Evolutionary conservation across 345 rosid species (phyloP), one percentile per base, ranked within the genome.

Genomic region (Camelina neglecta): DNA sequence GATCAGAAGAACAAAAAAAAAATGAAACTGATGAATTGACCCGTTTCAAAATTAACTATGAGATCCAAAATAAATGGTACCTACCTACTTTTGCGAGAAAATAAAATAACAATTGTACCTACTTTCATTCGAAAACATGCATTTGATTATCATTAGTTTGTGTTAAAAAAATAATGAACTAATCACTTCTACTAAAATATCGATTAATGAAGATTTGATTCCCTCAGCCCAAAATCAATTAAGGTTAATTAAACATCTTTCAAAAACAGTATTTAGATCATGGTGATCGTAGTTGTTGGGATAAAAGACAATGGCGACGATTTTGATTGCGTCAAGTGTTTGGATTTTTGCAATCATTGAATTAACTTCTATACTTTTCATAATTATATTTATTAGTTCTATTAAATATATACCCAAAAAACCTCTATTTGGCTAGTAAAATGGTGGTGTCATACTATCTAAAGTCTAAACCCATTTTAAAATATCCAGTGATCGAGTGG

Each of bases 221-320:
- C 57, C 55, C 64, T 71, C 29, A 3, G 21, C 6, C 38, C 53
- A 70, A 56, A 23, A 65, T 56, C 47, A 63, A 53, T 47, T 12
- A 70, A 39, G 53, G 44, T 16, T 9, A 47, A 55, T 16, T 6
- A 47, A 63, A 3, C 12, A 62, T 10, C 33, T 23, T 61, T 23
- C 6, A 1, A 45, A 45, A 26, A 76, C 71, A 77, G 54, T n/a
- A 35, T 70, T 63, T 8, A 62, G 75, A 70, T 54, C 45, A 63
- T 76, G 65, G 67, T 70, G 80, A 65, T 49, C 61, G 36, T 64
- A 77, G 80, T 71, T 64, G 80, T 77, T 77, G 72, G 71, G 54
- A 70, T 63, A 76, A 76, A 69, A 63, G 75, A 63, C 71, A 70
- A 36, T 69, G 75, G 56, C 71, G 71, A 63, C 71, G 5, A 47